Evolutionary conservation across 331 rosid species (phyloP).

Genomic region (Malus hybrid): DNA sequence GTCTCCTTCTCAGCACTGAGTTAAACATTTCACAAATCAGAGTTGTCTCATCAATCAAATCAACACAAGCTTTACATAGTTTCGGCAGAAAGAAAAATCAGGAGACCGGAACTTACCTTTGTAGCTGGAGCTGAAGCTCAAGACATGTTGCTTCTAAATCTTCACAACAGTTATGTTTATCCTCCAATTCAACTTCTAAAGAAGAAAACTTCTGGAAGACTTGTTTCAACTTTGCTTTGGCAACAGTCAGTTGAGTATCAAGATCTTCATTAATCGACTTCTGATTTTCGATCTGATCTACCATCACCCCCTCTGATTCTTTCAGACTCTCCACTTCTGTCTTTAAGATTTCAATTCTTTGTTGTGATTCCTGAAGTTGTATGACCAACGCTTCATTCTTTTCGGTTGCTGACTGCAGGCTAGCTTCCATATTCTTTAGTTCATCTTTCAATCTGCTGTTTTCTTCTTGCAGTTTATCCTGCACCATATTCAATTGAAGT

Average conservation of each 20-base stretch:
- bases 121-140: slow-evolving; percentile 38
- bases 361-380: slow-evolving; percentile 19
- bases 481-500: background rate
- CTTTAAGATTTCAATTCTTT: slow-evolving; percentile 7
- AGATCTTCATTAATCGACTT: slow-evolving; percentile 32
- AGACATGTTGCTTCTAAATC: slow-evolving; percentile 37
- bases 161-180: slow-evolving; percentile 27
- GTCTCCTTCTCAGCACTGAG: slow-evolving; percentile 54
- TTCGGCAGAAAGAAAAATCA: background rate
- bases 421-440: slow-evolving; percentile 16
- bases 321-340: slow-evolving; percentile 22
- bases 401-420: slow-evolving; percentile 12
- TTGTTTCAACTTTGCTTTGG: slow-evolving; percentile 28
- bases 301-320: slow-evolving; percentile 13
- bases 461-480: slow-evolving; percentile 11
- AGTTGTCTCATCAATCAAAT: slow-evolving; percentile 1
- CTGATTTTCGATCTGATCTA: slow-evolving; percentile 30
- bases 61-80: background rate
- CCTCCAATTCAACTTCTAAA: slow-evolving; percentile 32
- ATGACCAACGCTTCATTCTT: slow-evolving; percentile 1
- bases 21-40: slow-evolving; percentile 8
- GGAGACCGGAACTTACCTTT: slow-evolving; percentile 18
- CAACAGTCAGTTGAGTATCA: slow-evolving; percentile 24
- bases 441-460: slow-evolving; percentile 17
- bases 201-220: slow-evolving; percentile 30